Evolutionary conservation across 768 basidiomycete species (phyloP).

Genomic region (Tricholoma bakamatsutake): DNA sequence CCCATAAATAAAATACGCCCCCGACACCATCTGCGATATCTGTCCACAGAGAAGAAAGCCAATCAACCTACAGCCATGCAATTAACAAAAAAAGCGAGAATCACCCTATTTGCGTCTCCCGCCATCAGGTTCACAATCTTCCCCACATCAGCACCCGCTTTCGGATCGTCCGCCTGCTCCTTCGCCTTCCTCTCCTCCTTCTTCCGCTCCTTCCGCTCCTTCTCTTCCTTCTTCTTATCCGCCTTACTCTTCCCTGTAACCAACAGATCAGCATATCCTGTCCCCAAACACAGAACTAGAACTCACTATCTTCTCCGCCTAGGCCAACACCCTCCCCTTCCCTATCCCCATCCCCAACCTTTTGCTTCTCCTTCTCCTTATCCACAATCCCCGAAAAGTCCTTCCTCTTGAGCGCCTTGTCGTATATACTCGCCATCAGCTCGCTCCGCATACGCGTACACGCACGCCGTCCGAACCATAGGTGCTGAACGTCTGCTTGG

Average conservation of each 20-base stretch:
- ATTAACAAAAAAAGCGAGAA: constrained; percentile 4
- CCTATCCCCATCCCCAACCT: constrained; percentile 31
- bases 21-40: constrained; percentile 49
- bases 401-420: constrained; percentile 79
- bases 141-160: constrained; percentile 78
- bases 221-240: neutral
- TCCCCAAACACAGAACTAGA: neutral
- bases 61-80: neutral
- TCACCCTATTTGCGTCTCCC: constrained; percentile 58
- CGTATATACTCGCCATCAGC: constrained; percentile 83
- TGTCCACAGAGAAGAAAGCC: constrained; percentile 5
- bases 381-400: constrained; percentile 77
- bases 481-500: constrained; percentile 65
- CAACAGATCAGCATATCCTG: neutral
- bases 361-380: constrained; percentile 29
- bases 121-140: constrained; percentile 92
- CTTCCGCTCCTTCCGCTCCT: constrained; percentile 11
- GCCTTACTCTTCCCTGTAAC: neutral
- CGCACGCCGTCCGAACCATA: constrained; percentile 80
- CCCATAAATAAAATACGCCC: constrained; percentile 63
- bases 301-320: neutral
- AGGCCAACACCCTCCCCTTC: constrained; percentile 46
- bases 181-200: constrained; percentile 33
- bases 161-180: constrained; percentile 47
- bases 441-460: constrained; percentile 66